phyloP scores from a whole-genome alignment of 805 yeast species.

The Aciculoconidium aculeatum region DNA sequence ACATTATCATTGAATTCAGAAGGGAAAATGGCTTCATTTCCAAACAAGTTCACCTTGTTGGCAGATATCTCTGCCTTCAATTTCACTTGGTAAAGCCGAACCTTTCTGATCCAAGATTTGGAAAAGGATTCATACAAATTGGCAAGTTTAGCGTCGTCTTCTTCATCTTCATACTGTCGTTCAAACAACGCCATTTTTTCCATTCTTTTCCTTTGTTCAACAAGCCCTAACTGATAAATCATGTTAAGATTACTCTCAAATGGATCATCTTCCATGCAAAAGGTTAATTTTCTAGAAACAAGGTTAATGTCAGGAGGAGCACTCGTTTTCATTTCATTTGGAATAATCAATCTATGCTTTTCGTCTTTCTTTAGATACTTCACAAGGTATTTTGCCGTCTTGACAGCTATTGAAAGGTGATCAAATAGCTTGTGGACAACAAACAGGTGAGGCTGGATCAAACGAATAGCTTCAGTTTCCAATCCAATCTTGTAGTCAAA shows the following conservation, averaged over 20 bases:
- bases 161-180: conserved; percentile 2
- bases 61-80: conserved; percentile 35
- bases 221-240: conserved; percentile 36
- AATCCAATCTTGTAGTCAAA: conserved; percentile 13
- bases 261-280: conserved; percentile 40
- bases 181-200: conserved; percentile 26
- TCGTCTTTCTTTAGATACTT: conserved; percentile 15
- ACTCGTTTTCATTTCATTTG: conserved; percentile 24
- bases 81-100: conserved; percentile 38
- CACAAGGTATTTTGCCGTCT: conserved; percentile 29
- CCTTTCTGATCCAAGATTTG: conserved; percentile 66
- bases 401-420: conserved; percentile 28
- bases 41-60: conserved; percentile 29
- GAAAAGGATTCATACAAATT: conserved; percentile 45
- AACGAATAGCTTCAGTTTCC: conserved; percentile 20
- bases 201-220: conserved; percentile 34
- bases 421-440: conserved; percentile 35
- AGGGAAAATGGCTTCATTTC: conserved; percentile 21
- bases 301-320: conserved; percentile 24
- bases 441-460: conserved; percentile 35
- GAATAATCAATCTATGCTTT: conserved; percentile 18
- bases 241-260: conserved; percentile 35
- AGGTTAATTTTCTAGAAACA: conserved; percentile 21
- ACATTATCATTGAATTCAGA: conserved; percentile 19
- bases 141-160: conserved; percentile 7